Evolutionary conservation across 495 filamentous ascomycete species (phyloP).

Genomic region (Aspergillus egyptiacus): DNA sequence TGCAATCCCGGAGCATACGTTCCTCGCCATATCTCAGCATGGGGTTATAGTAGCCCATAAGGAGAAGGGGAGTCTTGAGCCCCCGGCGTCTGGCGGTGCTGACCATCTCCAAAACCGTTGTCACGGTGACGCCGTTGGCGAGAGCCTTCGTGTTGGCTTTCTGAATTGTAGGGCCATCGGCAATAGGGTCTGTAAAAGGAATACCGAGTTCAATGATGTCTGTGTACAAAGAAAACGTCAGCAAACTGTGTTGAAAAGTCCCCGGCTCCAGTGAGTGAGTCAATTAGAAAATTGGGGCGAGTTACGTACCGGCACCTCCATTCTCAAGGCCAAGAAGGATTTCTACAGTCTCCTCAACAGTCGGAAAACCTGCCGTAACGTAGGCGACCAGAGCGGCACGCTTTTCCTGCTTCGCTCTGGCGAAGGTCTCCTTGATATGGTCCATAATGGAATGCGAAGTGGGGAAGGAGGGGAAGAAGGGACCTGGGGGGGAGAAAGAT

Average conservation of each 20-base stretch:
- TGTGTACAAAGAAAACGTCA: slow-evolving; percentile 12
- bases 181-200: slow-evolving; percentile 97
- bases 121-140: slow-evolving; percentile 78
- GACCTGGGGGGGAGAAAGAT: slow-evolving; percentile 2
- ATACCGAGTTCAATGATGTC: slow-evolving; percentile 54
- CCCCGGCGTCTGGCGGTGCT: slow-evolving; percentile 68
- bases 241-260: background rate
- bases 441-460: slow-evolving; percentile 51
- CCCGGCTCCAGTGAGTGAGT: background rate
- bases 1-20: slow-evolving; percentile 75
- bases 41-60: slow-evolving; percentile 99
- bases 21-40: slow-evolving; percentile 90
- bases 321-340: slow-evolving; percentile 57
- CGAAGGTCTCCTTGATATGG: slow-evolving; percentile 77
- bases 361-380: slow-evolving; percentile 91
- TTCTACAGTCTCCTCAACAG: slow-evolving; percentile 70
- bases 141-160: slow-evolving; percentile 85
- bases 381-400: slow-evolving; percentile 82
- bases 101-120: slow-evolving; percentile 70
- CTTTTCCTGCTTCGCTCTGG: slow-evolving; percentile 69
- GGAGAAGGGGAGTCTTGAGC: slow-evolving; percentile 70
- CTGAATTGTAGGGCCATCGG: slow-evolving; percentile 92
- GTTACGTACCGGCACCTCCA: too few relatives aligned
- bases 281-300: too few relatives aligned
- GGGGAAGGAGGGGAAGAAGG: slow-evolving; percentile 15